Percentiles rank a stretch among this genome's conserved stretches.
phyloP scores from a whole-genome alignment of 768 basidiomycete species.

The Xerocomellus intermedius region DNA sequence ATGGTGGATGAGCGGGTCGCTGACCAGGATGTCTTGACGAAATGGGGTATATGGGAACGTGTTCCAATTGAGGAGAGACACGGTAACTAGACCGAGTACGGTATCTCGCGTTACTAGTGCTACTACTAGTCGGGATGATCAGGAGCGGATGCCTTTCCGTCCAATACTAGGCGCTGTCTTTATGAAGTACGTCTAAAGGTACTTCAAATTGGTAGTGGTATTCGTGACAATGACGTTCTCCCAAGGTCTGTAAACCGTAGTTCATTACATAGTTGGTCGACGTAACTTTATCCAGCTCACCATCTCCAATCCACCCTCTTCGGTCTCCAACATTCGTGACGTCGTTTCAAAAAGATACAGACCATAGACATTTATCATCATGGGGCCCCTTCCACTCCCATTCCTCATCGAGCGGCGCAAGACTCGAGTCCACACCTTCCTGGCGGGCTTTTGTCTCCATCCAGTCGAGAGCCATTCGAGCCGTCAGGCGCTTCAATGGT shows the following conservation, averaged over 20 bases:
- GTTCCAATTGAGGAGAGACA: not conserved
- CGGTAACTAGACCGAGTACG: not conserved
- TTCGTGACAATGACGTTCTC: no score
- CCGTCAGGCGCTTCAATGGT: conserved; percentile 23
- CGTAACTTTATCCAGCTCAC: not conserved
- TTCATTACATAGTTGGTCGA: not conserved
- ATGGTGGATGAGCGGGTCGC: not conserved
- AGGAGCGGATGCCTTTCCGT: not conserved
- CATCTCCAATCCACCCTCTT: not conserved
- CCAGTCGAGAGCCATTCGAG: conserved; percentile 23
- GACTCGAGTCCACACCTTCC: conserved; percentile 6
- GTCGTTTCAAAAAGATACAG: conserved; percentile 5
- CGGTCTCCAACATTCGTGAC: not conserved
- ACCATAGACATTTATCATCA: conserved; percentile 13
- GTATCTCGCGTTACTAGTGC: not conserved
- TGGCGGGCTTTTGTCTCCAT: conserved; percentile 18
- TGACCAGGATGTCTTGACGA: conserved; percentile 19
- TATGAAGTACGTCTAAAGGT: not conserved
- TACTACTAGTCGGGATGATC: not conserved
- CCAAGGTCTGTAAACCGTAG: not conserved
- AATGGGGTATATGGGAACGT: conserved; percentile 23
- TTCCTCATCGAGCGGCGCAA: conserved; percentile 13
- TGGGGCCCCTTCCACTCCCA: conserved; percentile 14
- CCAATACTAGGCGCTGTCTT: not conserved
- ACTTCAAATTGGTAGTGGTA: no score